Base-by-base conservation (phyloP, 1,139 yeast species). In the Saccharomyces hybrid region DNA sequence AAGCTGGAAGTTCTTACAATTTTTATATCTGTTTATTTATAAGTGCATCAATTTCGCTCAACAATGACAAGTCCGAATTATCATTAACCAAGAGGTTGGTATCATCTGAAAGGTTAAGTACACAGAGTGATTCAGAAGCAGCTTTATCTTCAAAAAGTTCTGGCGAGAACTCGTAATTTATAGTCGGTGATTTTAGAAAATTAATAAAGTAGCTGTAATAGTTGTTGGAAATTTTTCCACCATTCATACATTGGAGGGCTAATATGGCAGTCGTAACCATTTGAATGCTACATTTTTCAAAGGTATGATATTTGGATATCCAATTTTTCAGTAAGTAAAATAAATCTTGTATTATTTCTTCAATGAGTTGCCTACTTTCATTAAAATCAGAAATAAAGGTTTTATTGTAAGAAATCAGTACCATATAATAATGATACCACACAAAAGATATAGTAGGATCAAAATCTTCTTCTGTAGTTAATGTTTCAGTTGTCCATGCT, bases 391-490 rank as follows among this genome's bases (percentile, higher is more conserved):
- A 61, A 9, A 82, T 74, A 61, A 81, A 82, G 1, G 86, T 85
- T 32, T 84, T 72, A 63, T 82, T 82, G 47, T 81, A 73, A 59
- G 84, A 81, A 9, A 81, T 71, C 4, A 80, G 63, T 14, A 80
- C 72, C 28, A 20, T 20, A 82, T 80, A 81, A 62, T 80, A 82
- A 63, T 80, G 82, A 63, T 78, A 81, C 57, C 83, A 70, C 11
- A 80, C 77, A 54, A 80, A 74, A 55, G 81, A 73, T 25, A 75
- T 68, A 0, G 83, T 78, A 0, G 84, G 84, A 58, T 80, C 78
- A 49, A 62, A 60, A 53, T 73, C 78, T 1, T 78, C 76, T 23
- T 76, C 69, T 41, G 60, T 58, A 41, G 66, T 64, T 27, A 81
- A 66, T n/a, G 69, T 66, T 5, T 67, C 62, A 47, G 73, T 70